Evolutionary conservation across 305 asterid genomes (phyloP).

Genomic region (Fraxinus floribunda): DNA sequence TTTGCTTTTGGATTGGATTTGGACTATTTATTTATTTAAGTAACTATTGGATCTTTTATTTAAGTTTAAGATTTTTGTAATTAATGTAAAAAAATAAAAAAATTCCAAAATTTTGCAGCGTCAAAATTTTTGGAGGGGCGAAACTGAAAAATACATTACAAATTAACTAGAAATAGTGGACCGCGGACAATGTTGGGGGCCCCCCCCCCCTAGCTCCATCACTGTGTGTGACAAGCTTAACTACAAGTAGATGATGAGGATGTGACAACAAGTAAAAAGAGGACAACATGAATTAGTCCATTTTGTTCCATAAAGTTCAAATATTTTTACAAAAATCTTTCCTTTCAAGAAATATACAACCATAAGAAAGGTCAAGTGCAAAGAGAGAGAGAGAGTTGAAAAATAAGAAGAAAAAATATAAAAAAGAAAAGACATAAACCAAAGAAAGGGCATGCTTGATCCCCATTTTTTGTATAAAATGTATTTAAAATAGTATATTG

Average conservation of each 20-base stretch:
- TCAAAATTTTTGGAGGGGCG: no score
- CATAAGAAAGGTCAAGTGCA: slow-evolving; percentile 5
- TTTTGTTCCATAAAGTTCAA: neutral
- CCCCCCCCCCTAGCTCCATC: no score
- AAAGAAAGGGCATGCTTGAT: slow-evolving; percentile 3
- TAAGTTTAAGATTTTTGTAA: no score
- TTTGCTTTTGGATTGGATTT: no score
- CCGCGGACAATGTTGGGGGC: no score
- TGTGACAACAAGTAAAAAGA: neutral
- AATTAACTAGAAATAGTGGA: no score
- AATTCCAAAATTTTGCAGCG: no score
- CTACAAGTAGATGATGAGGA: neutral
- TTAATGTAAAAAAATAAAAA: no score
- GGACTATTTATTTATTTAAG: no score
- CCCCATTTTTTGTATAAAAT: no score
- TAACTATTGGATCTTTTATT: no score
- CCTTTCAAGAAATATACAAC: slow-evolving; percentile 18
- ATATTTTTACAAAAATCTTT: neutral
- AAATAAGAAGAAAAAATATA: neutral
- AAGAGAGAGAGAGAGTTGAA: neutral
- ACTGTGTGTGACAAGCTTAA: neutral
- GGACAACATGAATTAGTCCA: neutral
- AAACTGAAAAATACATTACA: no score
- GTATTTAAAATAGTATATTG: neutral
- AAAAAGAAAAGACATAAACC: neutral